Evolutionary conservation across 805 yeast species (phyloP).

Genomic region (Ogataea pignaliae): DNA sequence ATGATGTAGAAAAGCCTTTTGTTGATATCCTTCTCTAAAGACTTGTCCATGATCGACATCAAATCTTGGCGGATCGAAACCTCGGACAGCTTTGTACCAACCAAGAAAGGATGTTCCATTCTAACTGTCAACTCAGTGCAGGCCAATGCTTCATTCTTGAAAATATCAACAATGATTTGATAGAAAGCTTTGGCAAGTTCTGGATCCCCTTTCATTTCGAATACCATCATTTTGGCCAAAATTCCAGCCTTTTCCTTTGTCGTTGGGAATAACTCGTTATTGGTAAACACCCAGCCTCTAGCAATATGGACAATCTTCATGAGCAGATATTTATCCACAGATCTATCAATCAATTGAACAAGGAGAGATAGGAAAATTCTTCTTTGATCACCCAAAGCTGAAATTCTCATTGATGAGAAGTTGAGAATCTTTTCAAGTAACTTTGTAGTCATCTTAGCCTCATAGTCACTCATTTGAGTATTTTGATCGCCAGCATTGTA

Average conservation of each 20-base stretch:
- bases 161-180: conserved; percentile 80
- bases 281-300: conserved; percentile 84
- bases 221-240: conserved; percentile 86
- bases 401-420: conserved; percentile 74
- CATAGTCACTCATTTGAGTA: conserved; percentile 46
- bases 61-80: conserved; percentile 68
- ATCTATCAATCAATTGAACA: conserved; percentile 87
- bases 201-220: conserved; percentile 83
- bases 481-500: conserved; percentile 17
- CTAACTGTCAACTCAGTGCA: conserved; percentile 88
- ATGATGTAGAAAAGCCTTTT: conserved; percentile 82
- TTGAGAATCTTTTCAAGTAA: conserved; percentile 72
- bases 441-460: conserved; percentile 74
- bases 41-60: conserved; percentile 72
- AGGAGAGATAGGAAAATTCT: conserved; percentile 79
- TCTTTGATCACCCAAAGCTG: conserved; percentile 89
- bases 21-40: conserved; percentile 71
- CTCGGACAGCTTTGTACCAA: conserved; percentile 84
- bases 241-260: conserved; percentile 95
- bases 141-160: conserved; percentile 71
- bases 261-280: conserved; percentile 84
- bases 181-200: conserved; percentile 74
- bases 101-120: conserved; percentile 93
- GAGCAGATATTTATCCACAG: conserved; percentile 71
- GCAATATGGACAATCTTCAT: conserved; percentile 74